phyloP scores from a whole-genome alignment of 2,329 filamentous ascomycete genomes.

The Fusarium sp. region DNA sequence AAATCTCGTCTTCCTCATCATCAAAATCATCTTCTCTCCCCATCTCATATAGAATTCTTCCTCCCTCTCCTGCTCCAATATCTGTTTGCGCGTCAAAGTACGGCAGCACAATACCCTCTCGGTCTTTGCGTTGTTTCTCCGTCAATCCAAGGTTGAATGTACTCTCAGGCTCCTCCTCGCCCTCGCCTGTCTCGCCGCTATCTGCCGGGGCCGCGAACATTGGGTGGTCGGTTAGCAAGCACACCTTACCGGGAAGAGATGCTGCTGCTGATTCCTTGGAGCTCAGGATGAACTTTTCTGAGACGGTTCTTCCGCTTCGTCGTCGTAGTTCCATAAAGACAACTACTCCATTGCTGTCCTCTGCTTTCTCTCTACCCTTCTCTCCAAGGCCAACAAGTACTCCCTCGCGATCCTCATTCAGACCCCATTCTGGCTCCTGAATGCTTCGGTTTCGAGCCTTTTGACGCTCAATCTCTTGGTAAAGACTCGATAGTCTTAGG shows the following conservation, averaged over 20 bases:
- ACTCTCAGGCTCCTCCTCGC: constrained; percentile 69
- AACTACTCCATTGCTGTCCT: constrained; percentile 65
- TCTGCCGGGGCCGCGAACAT: constrained; percentile 65
- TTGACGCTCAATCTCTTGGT: constrained; percentile 79
- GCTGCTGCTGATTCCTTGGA: constrained; percentile 41
- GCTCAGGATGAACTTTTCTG: constrained; percentile 71
- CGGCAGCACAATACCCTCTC: constrained; percentile 90
- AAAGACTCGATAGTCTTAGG: constrained; percentile 76
- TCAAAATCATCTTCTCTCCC: constrained; percentile 96
- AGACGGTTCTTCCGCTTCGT: constrained; percentile 80
- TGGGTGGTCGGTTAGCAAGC: constrained; percentile 81
- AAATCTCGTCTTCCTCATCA: constrained; percentile 94
- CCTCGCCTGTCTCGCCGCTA: constrained; percentile 51
- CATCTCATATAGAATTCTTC: constrained; percentile 96
- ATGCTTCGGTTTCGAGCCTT: constrained; percentile 80
- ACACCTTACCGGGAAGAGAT: constrained; percentile 51
- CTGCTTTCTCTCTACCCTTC: constrained; percentile 57
- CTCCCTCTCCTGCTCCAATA: constrained; percentile 82
- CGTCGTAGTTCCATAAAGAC: constrained; percentile 88
- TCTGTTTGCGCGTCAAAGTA: constrained; percentile 97
- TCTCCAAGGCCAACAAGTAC: constrained; percentile 74
- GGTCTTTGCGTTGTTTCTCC: constrained; percentile 86
- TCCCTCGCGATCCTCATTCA: constrained; percentile 81
- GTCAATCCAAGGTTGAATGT: constrained; percentile 91
- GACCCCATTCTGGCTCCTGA: constrained; percentile 80